Conservation (phyloP, 352 stramenopile genomes). For the Phytophthora melonis region DNA sequence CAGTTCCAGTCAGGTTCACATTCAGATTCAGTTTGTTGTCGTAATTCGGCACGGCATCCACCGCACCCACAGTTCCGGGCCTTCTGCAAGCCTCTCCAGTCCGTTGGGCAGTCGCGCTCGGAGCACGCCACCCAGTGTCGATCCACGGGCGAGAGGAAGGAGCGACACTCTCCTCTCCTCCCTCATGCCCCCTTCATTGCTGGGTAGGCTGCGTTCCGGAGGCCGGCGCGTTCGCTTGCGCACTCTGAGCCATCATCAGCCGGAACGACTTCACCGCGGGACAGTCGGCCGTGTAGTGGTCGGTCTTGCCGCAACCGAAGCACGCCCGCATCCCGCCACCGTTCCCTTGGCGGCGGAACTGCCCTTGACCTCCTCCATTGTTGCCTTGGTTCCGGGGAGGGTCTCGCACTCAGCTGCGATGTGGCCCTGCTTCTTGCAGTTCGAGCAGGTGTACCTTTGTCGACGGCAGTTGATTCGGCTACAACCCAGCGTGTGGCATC, state of each 20-base stretch:
- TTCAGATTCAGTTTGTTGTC: background rate
- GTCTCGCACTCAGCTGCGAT: background rate
- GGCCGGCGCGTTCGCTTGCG: background rate
- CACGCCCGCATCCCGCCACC: too few species aligned
- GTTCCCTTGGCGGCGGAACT: too few species aligned
- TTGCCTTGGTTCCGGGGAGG: background rate
- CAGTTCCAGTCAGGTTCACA: background rate
- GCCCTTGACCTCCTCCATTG: background rate
- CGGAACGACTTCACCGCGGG: too few species aligned
- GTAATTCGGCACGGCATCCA: background rate
- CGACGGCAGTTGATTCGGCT: background rate
- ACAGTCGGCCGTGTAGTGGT: too few species aligned
- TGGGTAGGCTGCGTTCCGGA: background rate
- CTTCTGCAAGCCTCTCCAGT: background rate
- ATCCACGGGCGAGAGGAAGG: background rate
- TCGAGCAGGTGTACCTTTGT: background rate
- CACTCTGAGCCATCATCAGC: background rate
- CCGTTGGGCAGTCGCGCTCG: too few species aligned
- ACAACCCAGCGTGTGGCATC: background rate
- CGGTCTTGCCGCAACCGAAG: too few species aligned
- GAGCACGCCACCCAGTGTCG: background rate
- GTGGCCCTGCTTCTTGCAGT: background rate
- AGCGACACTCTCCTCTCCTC: background rate
- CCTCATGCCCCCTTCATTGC: background rate
- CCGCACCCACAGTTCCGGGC: background rate